A percentile compares a stretch with the other conserved stretches of the same genome.
phyloP scores from a whole-genome alignment of 306 rosid species.

The Heteromeles arbutifolia region DNA sequence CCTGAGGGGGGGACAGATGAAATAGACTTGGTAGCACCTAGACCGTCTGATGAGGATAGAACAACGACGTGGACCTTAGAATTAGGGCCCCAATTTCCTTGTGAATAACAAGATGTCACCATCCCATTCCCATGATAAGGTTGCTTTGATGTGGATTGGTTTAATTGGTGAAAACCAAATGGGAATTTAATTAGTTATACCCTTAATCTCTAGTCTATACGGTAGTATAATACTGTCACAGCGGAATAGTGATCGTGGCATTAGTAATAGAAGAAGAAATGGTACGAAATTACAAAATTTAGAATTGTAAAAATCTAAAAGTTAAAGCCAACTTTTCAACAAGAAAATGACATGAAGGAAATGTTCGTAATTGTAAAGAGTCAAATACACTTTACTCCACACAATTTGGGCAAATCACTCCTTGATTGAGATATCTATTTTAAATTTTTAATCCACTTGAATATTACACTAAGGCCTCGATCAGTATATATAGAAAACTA shows the following conservation, averaged over 20 bases:
- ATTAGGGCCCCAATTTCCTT: background rate
- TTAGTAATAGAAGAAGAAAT: background rate
- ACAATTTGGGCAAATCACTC: background rate
- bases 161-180: background rate
- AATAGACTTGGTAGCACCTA: background rate
- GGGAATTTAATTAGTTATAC: background rate
- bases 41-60: background rate
- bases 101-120: background rate
- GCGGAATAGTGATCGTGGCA: background rate
- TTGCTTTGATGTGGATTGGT: background rate
- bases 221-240: background rate
- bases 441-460: background rate
- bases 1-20: background rate
- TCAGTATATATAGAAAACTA: too few relatives aligned
- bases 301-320: background rate
- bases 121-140: background rate
- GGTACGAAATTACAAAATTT: background rate
- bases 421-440: background rate
- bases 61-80: background rate
- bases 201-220: background rate
- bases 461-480: background rate
- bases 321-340: background rate
- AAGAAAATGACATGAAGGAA: too few relatives aligned
- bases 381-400: background rate
- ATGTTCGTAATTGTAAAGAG: too few relatives aligned